A percentile compares a stretch with the other conserved stretches of the same genome.
Conservation (phyloP, 2,329 filamentous ascomycete genomes). For the Biscogniauxia mediterranea region DNA sequence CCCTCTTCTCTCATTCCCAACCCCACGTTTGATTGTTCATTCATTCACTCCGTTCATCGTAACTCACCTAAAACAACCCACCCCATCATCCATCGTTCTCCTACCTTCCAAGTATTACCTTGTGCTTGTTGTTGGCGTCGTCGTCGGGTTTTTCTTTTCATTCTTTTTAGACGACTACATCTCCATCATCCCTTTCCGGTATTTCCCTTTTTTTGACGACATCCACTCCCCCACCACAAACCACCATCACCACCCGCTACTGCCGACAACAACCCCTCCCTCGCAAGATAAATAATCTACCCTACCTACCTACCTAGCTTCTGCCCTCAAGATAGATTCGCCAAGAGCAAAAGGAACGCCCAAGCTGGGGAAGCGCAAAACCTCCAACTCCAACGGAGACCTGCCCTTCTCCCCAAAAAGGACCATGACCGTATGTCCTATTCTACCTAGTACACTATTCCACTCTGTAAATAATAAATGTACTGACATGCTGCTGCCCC, state of each 20-base stretch:
- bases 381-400: slow-evolving; percentile 61
- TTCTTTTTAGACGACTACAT: too few relatives aligned
- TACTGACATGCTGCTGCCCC: slow-evolving; percentile 15
- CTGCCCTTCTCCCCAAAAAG: slow-evolving; percentile 55
- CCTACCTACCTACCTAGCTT: neutral
- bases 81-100: neutral
- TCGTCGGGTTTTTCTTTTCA: too few relatives aligned
- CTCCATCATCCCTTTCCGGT: too few relatives aligned
- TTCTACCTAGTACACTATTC: slow-evolving; percentile 5
- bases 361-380: slow-evolving; percentile 68
- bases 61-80: neutral
- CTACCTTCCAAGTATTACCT: neutral
- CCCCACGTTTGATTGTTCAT: neutral
- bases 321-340: slow-evolving; percentile 5
- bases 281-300: slow-evolving; percentile 14
- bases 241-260: neutral
- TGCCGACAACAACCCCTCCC: slow-evolving; percentile 6
- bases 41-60: neutral
- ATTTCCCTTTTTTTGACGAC: neutral
- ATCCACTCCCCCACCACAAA: neutral
- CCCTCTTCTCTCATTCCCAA: neutral
- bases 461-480: slow-evolving; percentile 1
- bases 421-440: slow-evolving; percentile 58
- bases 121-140: too few relatives aligned
- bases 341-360: slow-evolving; percentile 27